A percentile compares a stretch with the other conserved stretches of the same genome.
phyloP scores from a whole-genome alignment of 192 early-diverging fungal genomes.

The Linnemannia exigua region DNA sequence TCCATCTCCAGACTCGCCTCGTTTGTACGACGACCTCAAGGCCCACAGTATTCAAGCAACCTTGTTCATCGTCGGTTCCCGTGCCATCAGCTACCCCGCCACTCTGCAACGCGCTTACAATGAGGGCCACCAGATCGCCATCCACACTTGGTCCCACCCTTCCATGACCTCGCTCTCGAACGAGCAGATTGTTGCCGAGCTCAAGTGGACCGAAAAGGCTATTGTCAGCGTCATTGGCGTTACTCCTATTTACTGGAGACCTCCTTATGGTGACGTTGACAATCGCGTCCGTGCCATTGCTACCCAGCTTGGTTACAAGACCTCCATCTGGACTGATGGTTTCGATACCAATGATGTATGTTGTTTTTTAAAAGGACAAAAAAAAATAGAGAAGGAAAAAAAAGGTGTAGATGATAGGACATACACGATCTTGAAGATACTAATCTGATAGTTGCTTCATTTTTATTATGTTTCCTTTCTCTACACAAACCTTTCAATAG shows the following conservation, averaged over 20 bases:
- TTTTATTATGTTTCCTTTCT: neutral
- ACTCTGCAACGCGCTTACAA: slow-evolving; percentile 52
- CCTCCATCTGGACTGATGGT: slow-evolving; percentile 61
- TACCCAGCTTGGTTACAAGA: slow-evolving; percentile 59
- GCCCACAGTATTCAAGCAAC: slow-evolving; percentile 61
- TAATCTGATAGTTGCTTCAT: neutral
- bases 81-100: slow-evolving; percentile 57
- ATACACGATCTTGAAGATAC: neutral
- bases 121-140: slow-evolving; percentile 67
- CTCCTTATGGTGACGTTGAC: slow-evolving; percentile 61
- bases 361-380: neutral
- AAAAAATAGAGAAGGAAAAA: neutral
- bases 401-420: too few species aligned
- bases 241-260: slow-evolving; percentile 64
- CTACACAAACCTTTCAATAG: neutral
- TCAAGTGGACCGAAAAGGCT: slow-evolving; percentile 74
- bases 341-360: slow-evolving; percentile 67
- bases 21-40: slow-evolving; percentile 59
- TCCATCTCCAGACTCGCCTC: slow-evolving; percentile 59
- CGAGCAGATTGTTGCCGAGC: slow-evolving; percentile 67
- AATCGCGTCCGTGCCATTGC: slow-evolving; percentile 64
- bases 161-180: slow-evolving; percentile 63
- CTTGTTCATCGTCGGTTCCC: slow-evolving; percentile 65
- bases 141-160: slow-evolving; percentile 76
- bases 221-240: slow-evolving; percentile 65